Evolutionary conservation across 805 yeast species (phyloP), one percentile per base, ranked within the genome.

Genomic region (Metschnikowia amazonensis): DNA sequence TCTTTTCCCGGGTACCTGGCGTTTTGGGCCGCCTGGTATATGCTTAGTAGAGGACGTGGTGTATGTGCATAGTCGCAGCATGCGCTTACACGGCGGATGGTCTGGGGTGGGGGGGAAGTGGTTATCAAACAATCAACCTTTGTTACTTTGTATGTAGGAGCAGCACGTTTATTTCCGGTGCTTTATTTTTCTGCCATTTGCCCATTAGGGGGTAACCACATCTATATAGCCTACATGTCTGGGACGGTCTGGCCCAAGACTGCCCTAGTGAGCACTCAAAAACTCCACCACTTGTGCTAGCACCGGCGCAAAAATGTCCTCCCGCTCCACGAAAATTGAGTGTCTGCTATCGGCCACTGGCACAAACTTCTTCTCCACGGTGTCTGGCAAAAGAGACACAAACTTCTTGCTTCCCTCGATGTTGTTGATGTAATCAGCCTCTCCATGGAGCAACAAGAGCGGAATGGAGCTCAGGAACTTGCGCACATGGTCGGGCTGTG

Each of bases 361-460:
- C 58, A 32, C 56, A 27, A 66, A 58, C 47, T 67, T 58, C 42
- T 58, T 67, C 34, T 70, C 67, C 20, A 69, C 59, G 44, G 58
- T 49, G 36, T 62, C 60, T 31, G 70, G 64, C 46, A 66, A 58
- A 14, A 63, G 47, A 0, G 61, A 57, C 38, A 68, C 57, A 45
- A 80, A 81, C 44, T 62, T 54, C 46, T 67, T 59, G 16, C 82
- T 68, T 4, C 76, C 80, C 14, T 68, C 63, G 32, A 69, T 62
- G 59, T 75, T 79, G 59, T 84, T 86, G 53, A 86, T 74, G 30
- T 72, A 63, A 60, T 86, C 95, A n/a, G 62, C 65, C 7, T 69
- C 66, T 25, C 92, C 89, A 59, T 85, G 92, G 35, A 79, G 53
- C 9, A 86, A 64, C 25, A 82, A 60, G 3, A 84, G 55, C 0